Conservation (phyloP, 129 eudicot genomes). For the Smallanthus sonchifolius region DNA sequence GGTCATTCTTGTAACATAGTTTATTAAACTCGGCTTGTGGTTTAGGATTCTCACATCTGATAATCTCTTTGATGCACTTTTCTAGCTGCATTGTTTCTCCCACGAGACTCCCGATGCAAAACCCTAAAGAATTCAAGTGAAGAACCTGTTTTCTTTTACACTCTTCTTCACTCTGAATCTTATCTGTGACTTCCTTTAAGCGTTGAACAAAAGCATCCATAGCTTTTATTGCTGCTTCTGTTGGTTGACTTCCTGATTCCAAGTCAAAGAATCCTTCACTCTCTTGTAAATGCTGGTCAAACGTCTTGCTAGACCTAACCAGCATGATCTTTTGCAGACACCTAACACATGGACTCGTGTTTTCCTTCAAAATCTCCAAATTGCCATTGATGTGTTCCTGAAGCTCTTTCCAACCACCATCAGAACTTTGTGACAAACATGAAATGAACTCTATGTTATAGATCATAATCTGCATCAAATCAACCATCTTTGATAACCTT, state of each 20-base stretch:
- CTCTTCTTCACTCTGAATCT: constrained; percentile 26
- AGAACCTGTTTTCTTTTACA: constrained; percentile 32
- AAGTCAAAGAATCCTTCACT: constrained; percentile 29
- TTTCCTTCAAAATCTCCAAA: constrained; percentile 37
- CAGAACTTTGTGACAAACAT: constrained; percentile 17
- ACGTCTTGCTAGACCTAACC: constrained; percentile 15
- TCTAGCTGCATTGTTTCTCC: constrained; percentile 42
- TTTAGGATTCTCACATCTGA: constrained; percentile 50
- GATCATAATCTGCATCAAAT: constrained; percentile 42
- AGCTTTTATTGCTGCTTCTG: constrained; percentile 11
- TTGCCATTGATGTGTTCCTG: constrained; percentile 38
- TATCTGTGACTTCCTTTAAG: constrained; percentile 23
- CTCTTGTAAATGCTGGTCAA: constrained; percentile 21
- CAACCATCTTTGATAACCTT: constrained; percentile 48
- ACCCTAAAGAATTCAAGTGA: constrained; percentile 41
- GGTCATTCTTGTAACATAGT: constrained; percentile 23
- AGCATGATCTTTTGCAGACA: constrained; percentile 31
- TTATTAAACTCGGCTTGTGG: constrained; percentile 27
- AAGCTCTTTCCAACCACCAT: constrained; percentile 35
- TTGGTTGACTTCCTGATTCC: constrained; percentile 38
- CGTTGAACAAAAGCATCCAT: constrained; percentile 29
- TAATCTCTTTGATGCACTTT: constrained; percentile 40
- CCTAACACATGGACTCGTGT: constrained; percentile 35
- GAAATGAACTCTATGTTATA: constrained; percentile 35
- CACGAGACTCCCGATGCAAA: constrained; percentile 45